A percentile compares a stretch with the other conserved stretches of the same genome.
phyloP scores from a whole-genome alignment of 1,139 yeast genomes.

The Blastobotrys ciferrii region DNA sequence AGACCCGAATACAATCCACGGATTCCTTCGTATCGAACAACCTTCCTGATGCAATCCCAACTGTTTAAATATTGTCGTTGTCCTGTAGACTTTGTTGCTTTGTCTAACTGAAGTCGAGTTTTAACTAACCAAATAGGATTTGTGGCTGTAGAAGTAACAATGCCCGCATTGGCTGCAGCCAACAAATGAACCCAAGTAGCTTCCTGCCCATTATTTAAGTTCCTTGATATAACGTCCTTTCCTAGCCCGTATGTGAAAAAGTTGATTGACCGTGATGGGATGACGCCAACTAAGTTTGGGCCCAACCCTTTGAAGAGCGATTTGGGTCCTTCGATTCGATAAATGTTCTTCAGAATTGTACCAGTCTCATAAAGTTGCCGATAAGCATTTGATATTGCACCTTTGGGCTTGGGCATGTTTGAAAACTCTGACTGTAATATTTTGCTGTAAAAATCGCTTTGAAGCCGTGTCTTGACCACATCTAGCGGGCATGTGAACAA shows the following conservation, averaged over 20 bases:
- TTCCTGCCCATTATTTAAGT: conserved; percentile 71
- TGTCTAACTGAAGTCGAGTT: conserved; percentile 90
- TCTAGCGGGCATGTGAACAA: conserved; percentile 91
- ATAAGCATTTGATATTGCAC: conserved; percentile 44
- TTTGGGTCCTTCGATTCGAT: conserved; percentile 72
- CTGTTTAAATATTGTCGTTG: conserved; percentile 74
- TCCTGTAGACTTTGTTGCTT: conserved; percentile 41
- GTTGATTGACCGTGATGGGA: conserved; percentile 95
- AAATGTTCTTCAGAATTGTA: conserved; percentile 64
- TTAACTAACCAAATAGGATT: conserved; percentile 99
- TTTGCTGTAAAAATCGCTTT: conserved; percentile 66
- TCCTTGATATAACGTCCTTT: conserved; percentile 64
- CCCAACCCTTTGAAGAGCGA: conserved; percentile 94
- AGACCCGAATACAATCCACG: conserved; percentile 81
- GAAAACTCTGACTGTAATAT: conserved; percentile 27
- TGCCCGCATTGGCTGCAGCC: conserved; percentile 92
- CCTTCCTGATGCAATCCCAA: conserved; percentile 75
- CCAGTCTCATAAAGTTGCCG: conserved; percentile 85
- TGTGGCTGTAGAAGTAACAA: conserved; percentile 95
- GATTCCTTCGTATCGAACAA: conserved; percentile 74
- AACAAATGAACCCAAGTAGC: conserved; percentile 81
- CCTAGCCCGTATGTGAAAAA: conserved; percentile 95
- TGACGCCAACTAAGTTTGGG: conserved; percentile 96
- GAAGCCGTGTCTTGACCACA: conserved; percentile 92
- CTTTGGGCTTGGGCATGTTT: conserved; percentile 16